Evolutionary conservation across 805 yeast species (phyloP), one percentile per base, ranked within the genome.

Genomic region (Starmerella stigmatis): DNA sequence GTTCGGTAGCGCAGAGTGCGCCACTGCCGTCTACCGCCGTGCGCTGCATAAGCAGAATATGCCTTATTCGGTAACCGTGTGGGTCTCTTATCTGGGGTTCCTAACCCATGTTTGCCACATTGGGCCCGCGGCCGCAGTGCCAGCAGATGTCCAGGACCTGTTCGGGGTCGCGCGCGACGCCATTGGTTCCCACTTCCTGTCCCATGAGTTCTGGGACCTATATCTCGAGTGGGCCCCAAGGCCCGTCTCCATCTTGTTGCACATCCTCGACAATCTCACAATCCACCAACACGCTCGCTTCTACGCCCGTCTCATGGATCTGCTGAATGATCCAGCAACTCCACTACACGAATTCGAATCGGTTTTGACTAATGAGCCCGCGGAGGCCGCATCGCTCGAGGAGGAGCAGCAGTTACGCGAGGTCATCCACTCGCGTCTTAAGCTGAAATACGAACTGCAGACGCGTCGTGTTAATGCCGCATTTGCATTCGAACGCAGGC

Each of bases 221-320:
- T 79, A 76, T 49, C 62, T 89, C 20, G 79, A 72, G 31, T 81
- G 77, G 30, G 5, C 27, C 65, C 81, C 77, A 54, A 60, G 66
- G n/a, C 62, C 66, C 2, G 60, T 61, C 3, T 55, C 76, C 1
- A 70, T 79, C 46, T 39, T 52, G 2, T 50, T 55, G 28, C 64
- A 47, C 62, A 78, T 37, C 61, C 76, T 31, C 58, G 59, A 32
- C 5, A 5, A 25, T 12, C 32, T 23, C 19, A 52, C 57, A 15
- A 63, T 89, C 36, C 89, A 89, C 62, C 94, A 86, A 56, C 88
- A 86, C 60, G 80, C 96, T 0, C 76, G 74, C 51, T 89, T 80
- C 60, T 82, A 75, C 56, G 77, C 65, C 58, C 69, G 57, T 23
- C 43, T 51, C 5, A n/a, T 51, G 50, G 67, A 49, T 57, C 17